Evolutionary conservation across 768 basidiomycete species (phyloP), one percentile per base, ranked within the genome.

Genomic region (Mycena olivaceomarginata): DNA sequence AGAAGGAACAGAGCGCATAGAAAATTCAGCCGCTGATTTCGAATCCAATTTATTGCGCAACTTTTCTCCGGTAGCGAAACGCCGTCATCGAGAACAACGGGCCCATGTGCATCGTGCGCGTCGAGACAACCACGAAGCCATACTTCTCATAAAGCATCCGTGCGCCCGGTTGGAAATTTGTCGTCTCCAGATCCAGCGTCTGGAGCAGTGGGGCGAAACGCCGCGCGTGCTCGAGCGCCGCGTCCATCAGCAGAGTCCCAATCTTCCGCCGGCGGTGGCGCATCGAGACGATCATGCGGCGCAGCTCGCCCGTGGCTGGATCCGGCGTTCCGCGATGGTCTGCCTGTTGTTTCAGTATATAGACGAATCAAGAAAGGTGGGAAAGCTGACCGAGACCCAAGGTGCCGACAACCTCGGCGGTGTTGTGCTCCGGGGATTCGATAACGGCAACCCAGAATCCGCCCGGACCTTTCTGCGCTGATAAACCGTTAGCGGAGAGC

Each of bases 241-340:
- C 69, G 0, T 56, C 68, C 13, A 83, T 59, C 2, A 84, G 81
- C 25, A 20, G 57, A 6, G 64, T 64, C 6, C 76, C 84, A 12
- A 85, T 74, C 0, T 82, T 79, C 5, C 74, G 77, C 67, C 82
- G 70, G 11, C 82, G 81, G 64, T 81, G 73, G n/a, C 39, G 64
- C 16, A 66, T 57, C 1, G 82, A 82, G 4, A 84, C 83, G 12
- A 82, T 77, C 79, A 85, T 78, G 10, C 83, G 81, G 20, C 83
- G 82, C 20, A 85, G 70, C 67, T 83, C 83, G 0, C 74, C 80
- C 4, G 43, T 68, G n/a, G 62, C 65, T 13, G 75, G 75, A 22
- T 80, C 51, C 8, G 15, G 13, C 48, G 16, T 15, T 11, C 6
- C 6, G 12, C 18, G 12, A 16, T 16, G 18, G 48, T 51, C 48